These are phyloP conservation scores for Psilocybe azurescens DNA, from an alignment of 768 basidiomycete species.

Conservation along the genomic window DNA sequence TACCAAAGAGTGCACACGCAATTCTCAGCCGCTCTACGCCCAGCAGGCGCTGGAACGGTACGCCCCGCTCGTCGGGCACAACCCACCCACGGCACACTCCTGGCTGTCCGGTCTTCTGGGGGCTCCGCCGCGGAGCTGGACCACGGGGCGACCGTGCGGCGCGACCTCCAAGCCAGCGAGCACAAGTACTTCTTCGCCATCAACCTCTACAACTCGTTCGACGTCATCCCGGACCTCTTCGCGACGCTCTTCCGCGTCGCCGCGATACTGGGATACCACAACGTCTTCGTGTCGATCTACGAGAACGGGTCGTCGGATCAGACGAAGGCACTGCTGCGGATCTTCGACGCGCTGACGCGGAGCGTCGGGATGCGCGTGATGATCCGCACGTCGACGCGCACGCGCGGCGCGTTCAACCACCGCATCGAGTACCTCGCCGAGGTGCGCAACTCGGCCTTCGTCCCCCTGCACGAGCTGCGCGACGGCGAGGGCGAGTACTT, in stretches of 20 bases:
- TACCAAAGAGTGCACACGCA: conserved; percentile 89
- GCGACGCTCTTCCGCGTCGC: conserved; percentile 95
- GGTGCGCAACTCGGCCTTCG: conserved; percentile 97
- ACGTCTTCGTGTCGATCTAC: conserved; percentile 98
- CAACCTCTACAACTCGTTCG: conserved; percentile 99
- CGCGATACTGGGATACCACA: conserved; percentile 93
- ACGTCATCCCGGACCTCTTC: conserved; percentile 96
- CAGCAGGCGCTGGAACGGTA: conserved; percentile 90
- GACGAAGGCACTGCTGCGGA: conserved; percentile 93
- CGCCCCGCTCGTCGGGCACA: conserved; percentile 80
- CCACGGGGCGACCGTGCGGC: conserved; percentile 41
- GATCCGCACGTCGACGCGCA: conserved; percentile 92
- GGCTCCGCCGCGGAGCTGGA: conserved; percentile 36
- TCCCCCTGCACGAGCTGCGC: conserved; percentile 91
- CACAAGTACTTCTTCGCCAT: conserved; percentile 99
- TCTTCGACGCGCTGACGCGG: conserved; percentile 92
- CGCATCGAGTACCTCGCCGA: conserved; percentile 99
- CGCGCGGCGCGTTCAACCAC: conserved; percentile 95
- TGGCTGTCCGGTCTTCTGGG: conserved; percentile 66
- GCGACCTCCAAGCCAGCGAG: conserved; percentile 51
- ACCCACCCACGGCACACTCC: conserved; percentile 57
- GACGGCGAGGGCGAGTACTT: conserved; percentile 94
- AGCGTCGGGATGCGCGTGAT: conserved; percentile 91
- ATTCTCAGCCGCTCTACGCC: conserved; percentile 82
- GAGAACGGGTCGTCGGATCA: conserved; percentile 99